Evolutionary conservation across 2,329 filamentous ascomycete genomes (phyloP).

Genomic region (Ophiostoma sp.): DNA sequence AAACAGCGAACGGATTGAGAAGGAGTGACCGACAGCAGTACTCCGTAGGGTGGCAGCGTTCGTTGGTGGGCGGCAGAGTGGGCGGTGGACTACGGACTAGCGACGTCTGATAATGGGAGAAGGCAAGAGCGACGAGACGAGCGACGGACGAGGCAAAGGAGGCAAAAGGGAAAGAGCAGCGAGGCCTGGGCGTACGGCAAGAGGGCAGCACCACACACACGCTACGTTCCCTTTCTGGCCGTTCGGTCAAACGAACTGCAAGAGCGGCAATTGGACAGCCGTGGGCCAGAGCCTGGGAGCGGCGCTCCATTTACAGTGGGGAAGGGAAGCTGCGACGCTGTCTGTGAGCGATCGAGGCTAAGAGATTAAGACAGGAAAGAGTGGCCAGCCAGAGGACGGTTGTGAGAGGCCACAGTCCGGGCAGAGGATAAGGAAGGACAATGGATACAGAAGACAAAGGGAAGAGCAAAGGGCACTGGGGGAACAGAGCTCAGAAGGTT

Average conservation of each 20-base stretch:
- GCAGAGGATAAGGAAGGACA: background rate
- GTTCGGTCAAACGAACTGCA: slow-evolving; percentile 29
- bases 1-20: slow-evolving; percentile 18
- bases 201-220: background rate
- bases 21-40: slow-evolving; percentile 12
- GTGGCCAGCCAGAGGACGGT: background rate
- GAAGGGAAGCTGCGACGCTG: background rate
- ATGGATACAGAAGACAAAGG: background rate
- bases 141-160: slow-evolving; percentile 13
- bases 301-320: background rate
- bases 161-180: background rate
- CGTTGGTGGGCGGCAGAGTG: background rate
- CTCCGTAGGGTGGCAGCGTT: background rate
- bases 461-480: background rate
- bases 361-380: background rate
- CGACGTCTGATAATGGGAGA: slow-evolving; percentile 15
- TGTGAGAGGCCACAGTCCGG: background rate
- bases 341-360: slow-evolving; percentile 13
- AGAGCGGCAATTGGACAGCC: slow-evolving; percentile 28
- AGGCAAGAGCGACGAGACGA: background rate
- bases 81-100: background rate
- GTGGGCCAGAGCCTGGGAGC: slow-evolving; percentile 16
- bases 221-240: slow-evolving; percentile 19
- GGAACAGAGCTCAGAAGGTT: background rate
- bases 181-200: background rate